These are phyloP conservation scores for Aphanomyces invadans DNA, from an alignment of 352 stramenopile species.

Conservation along the genomic window DNA sequence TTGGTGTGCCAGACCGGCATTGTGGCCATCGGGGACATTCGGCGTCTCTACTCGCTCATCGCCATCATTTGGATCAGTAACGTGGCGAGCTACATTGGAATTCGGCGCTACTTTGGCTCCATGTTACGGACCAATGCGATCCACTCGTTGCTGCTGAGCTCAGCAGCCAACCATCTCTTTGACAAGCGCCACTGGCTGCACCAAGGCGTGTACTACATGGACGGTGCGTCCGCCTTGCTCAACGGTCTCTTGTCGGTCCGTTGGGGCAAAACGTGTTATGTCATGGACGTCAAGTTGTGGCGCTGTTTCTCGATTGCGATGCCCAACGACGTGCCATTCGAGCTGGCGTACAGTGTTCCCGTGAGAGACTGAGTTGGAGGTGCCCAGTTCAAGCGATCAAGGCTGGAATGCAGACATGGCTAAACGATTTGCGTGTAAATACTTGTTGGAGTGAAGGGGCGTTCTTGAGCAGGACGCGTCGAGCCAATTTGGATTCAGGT, in stretches of 20 bases:
- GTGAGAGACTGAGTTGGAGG: background rate
- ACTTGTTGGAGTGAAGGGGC: too few species aligned
- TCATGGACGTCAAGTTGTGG: conserved; percentile 14
- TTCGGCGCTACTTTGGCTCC: background rate
- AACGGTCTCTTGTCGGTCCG: background rate
- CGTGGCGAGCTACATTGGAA: background rate
- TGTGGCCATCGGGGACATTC: background rate
- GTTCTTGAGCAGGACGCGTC: too few species aligned
- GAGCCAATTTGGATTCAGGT: too few species aligned
- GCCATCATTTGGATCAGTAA: background rate
- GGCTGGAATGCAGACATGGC: too few species aligned
- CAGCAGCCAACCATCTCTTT: background rate
- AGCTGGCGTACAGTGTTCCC: background rate
- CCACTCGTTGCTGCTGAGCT: background rate
- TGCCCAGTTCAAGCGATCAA: too few species aligned
- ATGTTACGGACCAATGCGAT: background rate
- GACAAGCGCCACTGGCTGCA: background rate
- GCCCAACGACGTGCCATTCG: background rate
- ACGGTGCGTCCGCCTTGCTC: background rate
- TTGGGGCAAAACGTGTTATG: background rate
- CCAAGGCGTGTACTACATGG: background rate
- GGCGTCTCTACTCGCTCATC: background rate
- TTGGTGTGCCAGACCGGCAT: conserved; percentile 6
- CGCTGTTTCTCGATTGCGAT: background rate
- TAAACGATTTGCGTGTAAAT: too few species aligned